phyloP scores from a whole-genome alignment of 2,329 filamentous ascomycete genomes.

The Pseudocercospora eumusae region DNA sequence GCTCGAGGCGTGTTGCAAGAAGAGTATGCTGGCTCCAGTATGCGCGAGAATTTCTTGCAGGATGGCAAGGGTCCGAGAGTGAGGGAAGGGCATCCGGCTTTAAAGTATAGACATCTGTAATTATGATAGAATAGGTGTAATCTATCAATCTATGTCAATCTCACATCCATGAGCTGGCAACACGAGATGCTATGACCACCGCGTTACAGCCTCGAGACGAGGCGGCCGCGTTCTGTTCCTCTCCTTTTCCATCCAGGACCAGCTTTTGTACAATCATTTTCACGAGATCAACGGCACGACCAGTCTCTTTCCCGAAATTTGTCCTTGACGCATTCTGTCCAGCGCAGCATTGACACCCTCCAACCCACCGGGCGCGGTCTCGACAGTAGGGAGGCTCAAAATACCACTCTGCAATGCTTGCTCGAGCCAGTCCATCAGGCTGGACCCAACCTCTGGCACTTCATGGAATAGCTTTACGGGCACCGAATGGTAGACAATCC shows the following conservation, averaged over 20 bases:
- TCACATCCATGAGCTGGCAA: too few species aligned
- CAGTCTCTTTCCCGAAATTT: conserved; percentile 26
- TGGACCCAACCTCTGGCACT: conserved; percentile 21
- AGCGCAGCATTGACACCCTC: conserved; percentile 25
- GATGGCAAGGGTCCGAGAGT: conserved; percentile 33
- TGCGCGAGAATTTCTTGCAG: conserved; percentile 36
- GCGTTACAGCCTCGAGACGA: background rate
- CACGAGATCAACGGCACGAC: conserved; percentile 21
- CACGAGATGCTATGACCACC: too few species aligned
- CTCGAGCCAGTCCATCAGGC: conserved; percentile 26
- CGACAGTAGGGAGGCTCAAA: conserved; percentile 19
- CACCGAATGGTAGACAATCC: conserved; percentile 61
- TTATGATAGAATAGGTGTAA: background rate
- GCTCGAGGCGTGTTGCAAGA: conserved; percentile 40
- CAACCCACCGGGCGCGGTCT: conserved; percentile 22
- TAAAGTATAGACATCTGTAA: conserved; percentile 20
- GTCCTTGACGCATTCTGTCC: conserved; percentile 24
- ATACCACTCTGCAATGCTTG: conserved; percentile 16
- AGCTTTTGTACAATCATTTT: too few species aligned
- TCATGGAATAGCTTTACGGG: conserved; percentile 75
- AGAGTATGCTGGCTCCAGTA: conserved; percentile 31
- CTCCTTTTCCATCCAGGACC: conserved; percentile 2
- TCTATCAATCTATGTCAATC: background rate
- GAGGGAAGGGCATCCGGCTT: conserved; percentile 34
- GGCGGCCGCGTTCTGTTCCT: background rate